A percentile compares a stretch with the other conserved stretches of the same genome.
phyloP scores from a whole-genome alignment of 2,329 filamentous ascomycete species.

The Aurifilum marmelostoma region DNA sequence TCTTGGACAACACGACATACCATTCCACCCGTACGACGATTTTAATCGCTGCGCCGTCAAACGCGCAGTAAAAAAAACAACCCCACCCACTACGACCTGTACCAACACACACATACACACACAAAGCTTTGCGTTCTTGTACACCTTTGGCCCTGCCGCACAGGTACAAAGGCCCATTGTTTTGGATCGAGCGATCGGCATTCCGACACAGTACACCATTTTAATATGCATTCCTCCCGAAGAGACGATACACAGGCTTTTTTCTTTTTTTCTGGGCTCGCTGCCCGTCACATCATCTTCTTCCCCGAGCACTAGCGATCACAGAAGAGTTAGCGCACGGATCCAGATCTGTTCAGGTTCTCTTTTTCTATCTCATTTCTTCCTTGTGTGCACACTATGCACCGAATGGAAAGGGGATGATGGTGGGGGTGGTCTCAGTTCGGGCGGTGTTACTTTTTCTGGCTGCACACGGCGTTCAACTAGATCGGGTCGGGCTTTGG shows the following conservation, averaged over 20 bases:
- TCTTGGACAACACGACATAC: slow-evolving; percentile 17
- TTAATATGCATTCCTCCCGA: slow-evolving; percentile 39
- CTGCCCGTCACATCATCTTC: slow-evolving; percentile 29
- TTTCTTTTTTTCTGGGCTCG: slow-evolving; percentile 35
- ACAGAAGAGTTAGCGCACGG: slow-evolving; percentile 29
- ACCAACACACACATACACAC: slow-evolving; percentile 21
- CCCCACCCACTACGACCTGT: slow-evolving; percentile 13
- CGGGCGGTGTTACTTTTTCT: slow-evolving; percentile 36
- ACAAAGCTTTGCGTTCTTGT: slow-evolving; percentile 10
- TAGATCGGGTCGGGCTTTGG: slow-evolving; percentile 32
- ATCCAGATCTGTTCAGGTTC: slow-evolving; percentile 2
- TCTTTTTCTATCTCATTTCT: not conserved
- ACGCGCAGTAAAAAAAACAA: slow-evolving; percentile 13
- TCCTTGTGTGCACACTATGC: not conserved
- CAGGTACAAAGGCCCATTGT: slow-evolving; percentile 20
- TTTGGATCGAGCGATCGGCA: slow-evolving; percentile 30
- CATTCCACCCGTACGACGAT: slow-evolving; percentile 24
- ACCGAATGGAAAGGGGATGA: slow-evolving; percentile 17
- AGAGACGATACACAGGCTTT: slow-evolving; percentile 33
- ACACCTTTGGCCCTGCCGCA: slow-evolving; percentile 14
- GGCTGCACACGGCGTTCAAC: slow-evolving; percentile 42
- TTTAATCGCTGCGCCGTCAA: slow-evolving; percentile 28
- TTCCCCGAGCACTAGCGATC: slow-evolving; percentile 21
- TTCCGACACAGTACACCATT: slow-evolving; percentile 36
- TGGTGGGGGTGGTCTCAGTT: slow-evolving; percentile 23